Percentiles rank a stretch among this genome's conserved stretches.
These are phyloP conservation scores for Amanita pallidorosea DNA, from an alignment of 768 basidiomycete species.

Conservation along the genomic window DNA sequence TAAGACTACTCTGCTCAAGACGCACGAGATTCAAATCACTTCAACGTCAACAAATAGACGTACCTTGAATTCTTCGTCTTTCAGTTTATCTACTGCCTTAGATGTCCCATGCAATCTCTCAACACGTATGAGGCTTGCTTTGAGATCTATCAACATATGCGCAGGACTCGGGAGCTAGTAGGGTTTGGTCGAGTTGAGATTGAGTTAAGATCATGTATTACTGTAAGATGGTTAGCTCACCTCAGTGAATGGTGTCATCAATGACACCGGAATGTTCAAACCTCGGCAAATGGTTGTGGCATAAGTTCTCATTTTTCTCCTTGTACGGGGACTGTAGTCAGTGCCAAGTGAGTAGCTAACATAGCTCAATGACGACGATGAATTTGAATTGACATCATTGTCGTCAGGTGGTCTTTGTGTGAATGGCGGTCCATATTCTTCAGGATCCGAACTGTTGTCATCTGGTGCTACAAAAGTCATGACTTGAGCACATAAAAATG, in stretches of 20 bases:
- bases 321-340: conserved; percentile 1
- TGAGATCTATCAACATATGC: conserved; percentile 1
- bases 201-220: neutral
- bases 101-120: neutral
- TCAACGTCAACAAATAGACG: neutral
- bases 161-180: conserved; percentile 1
- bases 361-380: neutral
- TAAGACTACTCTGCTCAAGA: neutral
- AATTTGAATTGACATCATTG: neutral
- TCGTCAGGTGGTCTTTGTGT: conserved; percentile 1
- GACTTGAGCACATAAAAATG: neutral
- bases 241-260: neutral
- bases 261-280: neutral
- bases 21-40: neutral
- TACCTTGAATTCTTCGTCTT: neutral
- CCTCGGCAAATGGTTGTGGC: neutral
- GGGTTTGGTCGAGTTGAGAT: neutral
- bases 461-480: neutral
- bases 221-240: neutral
- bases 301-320: neutral
- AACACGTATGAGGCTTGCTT: neutral
- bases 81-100: neutral
- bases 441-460: neutral
- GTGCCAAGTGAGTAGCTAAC: neutral
- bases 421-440: neutral